Conservation (phyloP, 257 asterid species). For the Orobanche coerulescens region DNA sequence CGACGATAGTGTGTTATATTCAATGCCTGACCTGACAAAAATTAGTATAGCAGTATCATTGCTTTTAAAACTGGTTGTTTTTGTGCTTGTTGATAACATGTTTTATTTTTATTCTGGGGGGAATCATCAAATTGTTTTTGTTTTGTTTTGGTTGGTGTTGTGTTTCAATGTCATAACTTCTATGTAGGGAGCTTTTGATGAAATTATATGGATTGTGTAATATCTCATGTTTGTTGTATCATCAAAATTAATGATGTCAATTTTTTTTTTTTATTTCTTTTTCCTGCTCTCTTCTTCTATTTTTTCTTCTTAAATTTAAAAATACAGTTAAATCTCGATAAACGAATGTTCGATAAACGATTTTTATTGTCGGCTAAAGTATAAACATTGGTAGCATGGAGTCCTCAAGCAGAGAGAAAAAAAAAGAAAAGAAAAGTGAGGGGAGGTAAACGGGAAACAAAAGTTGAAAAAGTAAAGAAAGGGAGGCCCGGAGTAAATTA, state of each 20-base stretch:
- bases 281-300: constrained; percentile 1
- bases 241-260: constrained; percentile 23
- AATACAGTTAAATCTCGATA: too few relatives aligned
- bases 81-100: constrained; percentile 27
- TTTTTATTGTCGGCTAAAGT: too few relatives aligned
- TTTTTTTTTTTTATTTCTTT: constrained; percentile 17
- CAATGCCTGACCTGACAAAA: constrained; percentile 39
- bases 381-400: too few relatives aligned
- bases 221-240: constrained; percentile 26
- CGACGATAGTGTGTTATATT: constrained; percentile 21
- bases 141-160: constrained; percentile 18
- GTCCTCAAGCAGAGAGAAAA: too few relatives aligned
- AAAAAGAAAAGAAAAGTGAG: too few relatives aligned
- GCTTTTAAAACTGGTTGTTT: constrained; percentile 33
- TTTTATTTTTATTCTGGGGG: constrained; percentile 1
- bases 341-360: too few relatives aligned
- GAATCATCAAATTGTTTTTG: background rate
- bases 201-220: constrained; percentile 13
- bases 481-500: too few relatives aligned
- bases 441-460: too few relatives aligned
- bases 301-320: too few relatives aligned
- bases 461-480: too few relatives aligned
- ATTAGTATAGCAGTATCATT: constrained; percentile 32
- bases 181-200: constrained; percentile 25
- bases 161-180: constrained; percentile 23